Percentiles rank a stretch among this genome's conserved stretches.
Evolutionary conservation across 306 rosid genomes (phyloP).

Genomic region (Macrotyloma uniflorum): DNA sequence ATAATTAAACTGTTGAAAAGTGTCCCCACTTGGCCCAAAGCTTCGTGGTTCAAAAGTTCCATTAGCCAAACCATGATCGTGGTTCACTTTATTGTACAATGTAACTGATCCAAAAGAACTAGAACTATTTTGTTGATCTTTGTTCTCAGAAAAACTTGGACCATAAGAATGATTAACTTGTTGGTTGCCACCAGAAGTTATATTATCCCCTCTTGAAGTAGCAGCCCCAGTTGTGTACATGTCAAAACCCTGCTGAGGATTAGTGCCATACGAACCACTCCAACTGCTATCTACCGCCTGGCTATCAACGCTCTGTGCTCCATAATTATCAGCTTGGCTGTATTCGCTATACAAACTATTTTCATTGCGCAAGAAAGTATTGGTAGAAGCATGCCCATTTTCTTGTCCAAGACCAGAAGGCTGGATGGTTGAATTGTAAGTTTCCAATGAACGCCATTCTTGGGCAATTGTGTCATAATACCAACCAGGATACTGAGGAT

Average conservation of each 20-base stretch:
- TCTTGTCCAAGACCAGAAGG: conserved; percentile 46
- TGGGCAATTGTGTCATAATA: conserved; percentile 72
- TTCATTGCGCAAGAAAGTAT: conserved; percentile 35
- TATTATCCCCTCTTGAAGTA: conserved; percentile 37
- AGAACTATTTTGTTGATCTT: conserved; percentile 55
- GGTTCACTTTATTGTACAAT: conserved; percentile 52
- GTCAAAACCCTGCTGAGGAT: conserved; percentile 54
- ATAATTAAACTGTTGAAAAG: conserved; percentile 60
- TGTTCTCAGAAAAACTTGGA: conserved; percentile 43
- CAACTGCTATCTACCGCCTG: conserved; percentile 60
- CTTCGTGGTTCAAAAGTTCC: conserved; percentile 51
- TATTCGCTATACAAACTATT: conserved; percentile 46
- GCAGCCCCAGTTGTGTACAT: conserved; percentile 44
- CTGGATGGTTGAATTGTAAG: conserved; percentile 56
- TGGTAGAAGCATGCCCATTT: conserved; percentile 53
- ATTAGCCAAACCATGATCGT: conserved; percentile 52
- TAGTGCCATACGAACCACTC: conserved; percentile 46
- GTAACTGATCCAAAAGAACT: conserved; percentile 60
- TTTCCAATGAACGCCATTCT: conserved; percentile 75
- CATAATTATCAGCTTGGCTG: conserved; percentile 47
- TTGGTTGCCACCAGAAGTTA: conserved; percentile 52
- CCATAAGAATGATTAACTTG: conserved; percentile 52
- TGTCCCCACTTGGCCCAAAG: conserved; percentile 49
- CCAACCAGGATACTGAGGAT: conserved; percentile 87
- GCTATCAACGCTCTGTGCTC: conserved; percentile 44